phyloP scores from a whole-genome alignment of 305 asterid species.

The Lippia alba region DNA sequence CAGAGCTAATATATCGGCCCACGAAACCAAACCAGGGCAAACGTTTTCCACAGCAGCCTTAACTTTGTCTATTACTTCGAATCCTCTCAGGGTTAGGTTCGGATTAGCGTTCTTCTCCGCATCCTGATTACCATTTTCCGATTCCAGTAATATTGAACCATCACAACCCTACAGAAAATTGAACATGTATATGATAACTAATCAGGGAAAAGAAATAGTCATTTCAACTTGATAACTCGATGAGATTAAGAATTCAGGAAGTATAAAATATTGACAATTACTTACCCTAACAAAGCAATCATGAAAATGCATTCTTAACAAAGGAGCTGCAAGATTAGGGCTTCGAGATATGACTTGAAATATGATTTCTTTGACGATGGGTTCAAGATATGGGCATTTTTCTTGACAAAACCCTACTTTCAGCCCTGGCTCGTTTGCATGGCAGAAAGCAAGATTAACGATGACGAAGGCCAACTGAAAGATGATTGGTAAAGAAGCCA shows the following conservation, averaged over 20 bases:
- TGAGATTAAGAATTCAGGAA: too few species aligned
- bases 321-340: constrained; percentile 50
- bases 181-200: too few species aligned
- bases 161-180: constrained; percentile 49
- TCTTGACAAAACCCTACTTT: constrained; percentile 38
- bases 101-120: constrained; percentile 51
- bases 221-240: too few species aligned
- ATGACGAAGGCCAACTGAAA: constrained; percentile 28
- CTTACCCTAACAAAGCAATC: constrained; percentile 60
- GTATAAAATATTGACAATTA: too few species aligned
- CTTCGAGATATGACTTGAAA: constrained; percentile 35
- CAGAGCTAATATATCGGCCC: constrained; percentile 50
- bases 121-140: constrained; percentile 34
- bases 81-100: constrained; percentile 52
- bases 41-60: constrained; percentile 48
- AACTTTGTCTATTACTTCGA: constrained; percentile 48
- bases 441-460: constrained; percentile 28
- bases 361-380: constrained; percentile 27
- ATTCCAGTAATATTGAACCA: constrained; percentile 51
- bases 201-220: too few species aligned
- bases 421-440: constrained; percentile 39
- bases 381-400: constrained; percentile 42
- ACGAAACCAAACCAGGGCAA: constrained; percentile 54
- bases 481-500: constrained; percentile 11
- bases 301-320: constrained; percentile 53